phyloP scores from a whole-genome alignment of 1,284 basidiomycete species.

The Rhizoctonia solani region DNA sequence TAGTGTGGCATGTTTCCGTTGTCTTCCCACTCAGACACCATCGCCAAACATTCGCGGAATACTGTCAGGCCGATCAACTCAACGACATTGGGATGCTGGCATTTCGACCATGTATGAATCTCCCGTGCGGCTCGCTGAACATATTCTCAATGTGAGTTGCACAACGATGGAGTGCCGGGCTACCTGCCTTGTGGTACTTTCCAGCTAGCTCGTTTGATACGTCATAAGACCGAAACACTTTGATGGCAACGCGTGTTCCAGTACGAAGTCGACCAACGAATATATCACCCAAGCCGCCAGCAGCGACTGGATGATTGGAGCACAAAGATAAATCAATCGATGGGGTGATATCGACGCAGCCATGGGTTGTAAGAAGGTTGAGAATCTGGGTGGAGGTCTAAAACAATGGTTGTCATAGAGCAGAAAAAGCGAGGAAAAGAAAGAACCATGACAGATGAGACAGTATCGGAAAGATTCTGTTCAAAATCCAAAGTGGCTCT shows the following conservation, averaged over 20 bases:
- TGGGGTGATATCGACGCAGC: background rate
- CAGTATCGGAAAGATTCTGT: too few relatives aligned
- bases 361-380: background rate
- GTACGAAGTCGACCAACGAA: background rate
- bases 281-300: background rate
- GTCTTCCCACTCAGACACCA: background rate
- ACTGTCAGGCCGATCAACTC: background rate
- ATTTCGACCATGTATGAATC: slow-evolving; percentile 8
- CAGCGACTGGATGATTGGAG: background rate
- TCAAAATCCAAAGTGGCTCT: too few relatives aligned
- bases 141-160: background rate
- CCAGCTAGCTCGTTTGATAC: too few relatives aligned
- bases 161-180: background rate
- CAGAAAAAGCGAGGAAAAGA: too few relatives aligned
- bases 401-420: too few relatives aligned
- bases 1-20: background rate
- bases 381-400: background rate
- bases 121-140: background rate
- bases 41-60: slow-evolving; percentile 3
- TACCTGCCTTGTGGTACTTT: background rate
- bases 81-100: background rate
- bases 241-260: background rate
- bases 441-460: too few relatives aligned
- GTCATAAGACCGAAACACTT: background rate
- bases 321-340: background rate